Base-by-base conservation (phyloP, 73 alveolate species). In the Stentor coeruleus region DNA sequence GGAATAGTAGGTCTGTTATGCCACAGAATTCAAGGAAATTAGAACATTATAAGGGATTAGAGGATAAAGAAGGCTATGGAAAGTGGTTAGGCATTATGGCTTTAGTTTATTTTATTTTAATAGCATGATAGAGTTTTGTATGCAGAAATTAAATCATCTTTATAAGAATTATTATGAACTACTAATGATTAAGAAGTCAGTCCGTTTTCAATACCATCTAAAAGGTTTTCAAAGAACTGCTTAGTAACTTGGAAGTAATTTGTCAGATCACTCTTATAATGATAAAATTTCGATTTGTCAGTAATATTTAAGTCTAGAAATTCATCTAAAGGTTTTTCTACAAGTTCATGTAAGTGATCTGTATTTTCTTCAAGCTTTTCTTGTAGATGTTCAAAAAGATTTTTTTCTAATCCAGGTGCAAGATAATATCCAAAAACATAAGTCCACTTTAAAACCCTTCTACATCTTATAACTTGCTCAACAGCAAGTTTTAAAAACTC, bases 391-490 rank as follows among this genome's bases (percentile, higher is more conserved):
- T 85, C 92, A 86, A 91, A 95, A 72, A 93, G 83, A 15, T 83
- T 82, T 57, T 74, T 82, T 39, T 85, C 92, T 72, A 75, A 84
- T 28, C 59, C 85, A 14, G 82, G 84, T 66, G 83, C 79, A 86
- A 93, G 82, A 84, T 86, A 96, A 87, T 83, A 96, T 3, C 98
- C 98, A 84, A 82, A 93, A 3, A 91, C 89, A 80, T 96, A 96
- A 3, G 99, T 94, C 89, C 88, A 94, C 81, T 94, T 96, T 58
- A 96, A 85, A 31, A 96, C 94, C 74, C 90, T 38, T 76, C 97
- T 92, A 83, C 99, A 94, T 59, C 80, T 91, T 40, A 94, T 86
- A 40, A 96, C 98, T 76, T 91, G 94, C 35, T 82, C 87, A 6
- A 91, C 76, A 3, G 97, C 98, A 31, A 93, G 96, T 58, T 92